Evolutionary conservation across 192 early-diverging fungal species (phyloP).

Genomic region (Mortierella hygrophila): DNA sequence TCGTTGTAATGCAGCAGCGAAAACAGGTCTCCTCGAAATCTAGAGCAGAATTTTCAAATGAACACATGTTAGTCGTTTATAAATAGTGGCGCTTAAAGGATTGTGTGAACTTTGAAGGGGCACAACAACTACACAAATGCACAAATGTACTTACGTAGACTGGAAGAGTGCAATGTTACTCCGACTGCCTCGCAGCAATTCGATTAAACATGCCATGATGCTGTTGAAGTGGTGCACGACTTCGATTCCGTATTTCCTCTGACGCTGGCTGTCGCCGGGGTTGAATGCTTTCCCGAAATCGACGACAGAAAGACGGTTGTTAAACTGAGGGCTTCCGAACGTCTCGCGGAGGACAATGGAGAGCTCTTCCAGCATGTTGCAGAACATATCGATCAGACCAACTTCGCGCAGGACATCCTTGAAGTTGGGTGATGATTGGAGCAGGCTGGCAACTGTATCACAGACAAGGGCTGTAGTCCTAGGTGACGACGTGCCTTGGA

Average conservation of each 20-base stretch:
- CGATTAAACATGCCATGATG: constrained; percentile 63
- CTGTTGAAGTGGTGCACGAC: constrained; percentile 67
- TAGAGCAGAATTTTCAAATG: constrained; percentile 11
- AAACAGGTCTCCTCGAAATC: constrained; percentile 67
- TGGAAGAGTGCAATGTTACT: constrained; percentile 63
- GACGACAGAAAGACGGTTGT: constrained; percentile 51
- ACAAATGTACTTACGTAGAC: constrained; percentile 53
- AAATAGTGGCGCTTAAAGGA: neutral
- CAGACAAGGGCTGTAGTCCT: constrained; percentile 63
- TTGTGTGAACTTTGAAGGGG: neutral
- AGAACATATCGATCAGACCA: constrained; percentile 71
- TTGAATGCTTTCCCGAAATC: constrained; percentile 54
- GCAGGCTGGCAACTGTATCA: constrained; percentile 56
- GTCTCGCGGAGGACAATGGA: constrained; percentile 56
- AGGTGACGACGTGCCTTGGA: constrained; percentile 66
- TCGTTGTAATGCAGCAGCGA: constrained; percentile 67
- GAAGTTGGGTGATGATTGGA: constrained; percentile 63
- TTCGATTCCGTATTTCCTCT: constrained; percentile 58
- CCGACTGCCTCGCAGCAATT: constrained; percentile 55
- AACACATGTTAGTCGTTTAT: neutral
- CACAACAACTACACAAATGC: neutral
- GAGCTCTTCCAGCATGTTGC: constrained; percentile 66
- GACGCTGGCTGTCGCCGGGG: constrained; percentile 23
- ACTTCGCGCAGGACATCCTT: constrained; percentile 70
- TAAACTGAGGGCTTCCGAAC: constrained; percentile 53